Percentiles rank a stretch among this genome's conserved stretches.
Conservation (phyloP, 768 basidiomycete species). For the Dioszegia hungarica region DNA sequence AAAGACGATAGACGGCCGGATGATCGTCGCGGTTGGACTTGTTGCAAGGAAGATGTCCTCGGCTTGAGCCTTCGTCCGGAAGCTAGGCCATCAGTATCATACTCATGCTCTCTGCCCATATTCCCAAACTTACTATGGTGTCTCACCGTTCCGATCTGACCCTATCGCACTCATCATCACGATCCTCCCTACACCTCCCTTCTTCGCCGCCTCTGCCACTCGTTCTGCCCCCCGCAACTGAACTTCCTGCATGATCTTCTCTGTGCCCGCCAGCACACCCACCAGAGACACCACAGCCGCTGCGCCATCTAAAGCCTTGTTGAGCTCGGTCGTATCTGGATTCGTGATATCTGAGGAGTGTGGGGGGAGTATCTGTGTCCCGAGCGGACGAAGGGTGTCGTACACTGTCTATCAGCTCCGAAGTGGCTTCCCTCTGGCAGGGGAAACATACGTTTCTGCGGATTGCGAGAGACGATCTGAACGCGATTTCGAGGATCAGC, state of each 20-base stretch:
- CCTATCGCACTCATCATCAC: constrained; percentile 63
- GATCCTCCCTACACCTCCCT: constrained; percentile 51
- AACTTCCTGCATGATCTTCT: constrained; percentile 58
- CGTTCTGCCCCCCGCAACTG: constrained; percentile 66
- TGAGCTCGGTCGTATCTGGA: constrained; percentile 31
- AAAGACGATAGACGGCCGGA: constrained; percentile 69
- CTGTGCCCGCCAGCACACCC: constrained; percentile 61
- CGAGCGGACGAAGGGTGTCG: constrained; percentile 35
- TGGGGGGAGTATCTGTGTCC: constrained; percentile 52
- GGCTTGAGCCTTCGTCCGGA: constrained; percentile 53
- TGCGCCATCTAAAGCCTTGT: constrained; percentile 55
- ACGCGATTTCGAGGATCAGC: constrained; percentile 52
- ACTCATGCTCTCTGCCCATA: neutral
- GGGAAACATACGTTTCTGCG: constrained; percentile 51
- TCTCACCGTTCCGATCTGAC: constrained; percentile 58
- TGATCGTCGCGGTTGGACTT: constrained; percentile 58
- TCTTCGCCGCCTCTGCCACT: constrained; percentile 57
- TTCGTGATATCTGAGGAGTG: constrained; percentile 58
- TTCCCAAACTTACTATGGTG: constrained; percentile 55
- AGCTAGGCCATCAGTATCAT: constrained; percentile 14
- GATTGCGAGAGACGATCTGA: constrained; percentile 61
- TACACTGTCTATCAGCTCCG: constrained; percentile 35
- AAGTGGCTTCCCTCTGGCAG: neutral
- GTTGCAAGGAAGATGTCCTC: constrained; percentile 57
- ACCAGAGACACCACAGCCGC: constrained; percentile 64